These are phyloP conservation scores for Chlorella sp. DNA, from an alignment of 139 green algal species.

Conservation along the genomic window DNA sequence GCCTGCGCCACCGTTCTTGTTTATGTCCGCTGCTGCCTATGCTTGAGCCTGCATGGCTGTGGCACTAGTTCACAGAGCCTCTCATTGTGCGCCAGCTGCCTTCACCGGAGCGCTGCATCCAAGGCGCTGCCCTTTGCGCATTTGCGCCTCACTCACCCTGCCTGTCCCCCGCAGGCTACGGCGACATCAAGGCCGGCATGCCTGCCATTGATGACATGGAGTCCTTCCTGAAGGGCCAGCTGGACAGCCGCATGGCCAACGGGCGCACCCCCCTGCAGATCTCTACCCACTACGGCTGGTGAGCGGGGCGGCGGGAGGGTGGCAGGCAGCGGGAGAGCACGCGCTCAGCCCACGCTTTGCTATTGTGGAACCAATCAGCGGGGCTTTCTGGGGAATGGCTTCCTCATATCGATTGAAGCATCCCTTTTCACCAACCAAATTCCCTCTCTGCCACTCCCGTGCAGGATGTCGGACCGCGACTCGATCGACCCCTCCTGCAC, in stretches of 20 bases:
- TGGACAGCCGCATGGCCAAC: conserved; percentile 14
- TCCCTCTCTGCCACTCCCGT: neutral
- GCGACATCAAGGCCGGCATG: neutral
- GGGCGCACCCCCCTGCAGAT: conserved; percentile 11
- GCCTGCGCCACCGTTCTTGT: neutral
- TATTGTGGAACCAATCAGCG: too few relatives aligned
- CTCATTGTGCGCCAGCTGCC: neutral
- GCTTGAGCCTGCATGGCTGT: neutral
- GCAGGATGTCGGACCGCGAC: neutral
- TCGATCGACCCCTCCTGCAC: conserved; percentile 19
- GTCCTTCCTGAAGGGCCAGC: conserved; percentile 5
- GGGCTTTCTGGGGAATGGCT: too few relatives aligned
- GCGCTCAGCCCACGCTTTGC: too few relatives aligned
- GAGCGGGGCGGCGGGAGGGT: neutral
- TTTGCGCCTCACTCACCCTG: neutral
- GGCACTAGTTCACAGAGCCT: neutral
- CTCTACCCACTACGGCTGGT: conserved; percentile 25
- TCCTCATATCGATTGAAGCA: too few relatives aligned
- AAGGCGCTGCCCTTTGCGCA: neutral
- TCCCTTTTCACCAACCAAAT: neutral
- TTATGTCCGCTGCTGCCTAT: neutral
- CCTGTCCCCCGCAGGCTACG: conserved; percentile 19
- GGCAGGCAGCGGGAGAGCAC: too few relatives aligned
- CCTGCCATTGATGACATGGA: conserved; percentile 16
- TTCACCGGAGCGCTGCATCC: neutral